These are phyloP conservation scores for Tolypocladium album DNA, from an alignment of 2,329 filamentous ascomycete genomes.

Conservation along the genomic window DNA sequence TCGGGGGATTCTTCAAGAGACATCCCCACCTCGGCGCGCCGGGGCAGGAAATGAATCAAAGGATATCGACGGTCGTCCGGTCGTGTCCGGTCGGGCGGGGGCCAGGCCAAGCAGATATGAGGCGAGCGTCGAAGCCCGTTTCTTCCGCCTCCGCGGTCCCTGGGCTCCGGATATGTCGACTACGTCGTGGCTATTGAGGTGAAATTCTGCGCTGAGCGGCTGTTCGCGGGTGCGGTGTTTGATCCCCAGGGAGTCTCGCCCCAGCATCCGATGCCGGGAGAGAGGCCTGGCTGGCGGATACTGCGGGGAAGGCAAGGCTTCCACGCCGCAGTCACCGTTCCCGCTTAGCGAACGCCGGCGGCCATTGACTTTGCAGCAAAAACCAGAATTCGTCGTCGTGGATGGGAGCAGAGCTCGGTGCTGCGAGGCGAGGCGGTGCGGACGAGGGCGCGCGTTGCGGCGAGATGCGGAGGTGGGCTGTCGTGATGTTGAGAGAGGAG, in stretches of 20 bases:
- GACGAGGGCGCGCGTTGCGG: not conserved
- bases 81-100: not conserved
- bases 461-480: conserved; percentile 1
- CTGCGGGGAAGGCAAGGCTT: conserved; percentile 40
- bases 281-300: conserved; percentile 25
- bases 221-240: not conserved
- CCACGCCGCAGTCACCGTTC: conserved; percentile 47
- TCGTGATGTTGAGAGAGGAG: not conserved
- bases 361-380: conserved; percentile 38
- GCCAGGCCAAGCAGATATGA: not conserved
- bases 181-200: not conserved
- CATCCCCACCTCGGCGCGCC: conserved; percentile 26
- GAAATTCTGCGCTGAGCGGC: not conserved
- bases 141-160: not conserved
- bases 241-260: not conserved
- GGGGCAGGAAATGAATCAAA: not conserved
- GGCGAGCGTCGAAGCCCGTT: not conserved
- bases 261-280: conserved; percentile 12
- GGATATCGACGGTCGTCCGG: not conserved
- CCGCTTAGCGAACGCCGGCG: conserved; percentile 43
- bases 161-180: not conserved
- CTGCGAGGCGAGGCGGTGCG: not conserved
- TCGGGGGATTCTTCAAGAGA: conserved; percentile 38
- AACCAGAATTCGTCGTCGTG: conserved; percentile 5
- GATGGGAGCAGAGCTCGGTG: not conserved